These are phyloP conservation scores for Moringa oleifera DNA, from an alignment of 345 rosid species.

Conservation along the genomic window DNA sequence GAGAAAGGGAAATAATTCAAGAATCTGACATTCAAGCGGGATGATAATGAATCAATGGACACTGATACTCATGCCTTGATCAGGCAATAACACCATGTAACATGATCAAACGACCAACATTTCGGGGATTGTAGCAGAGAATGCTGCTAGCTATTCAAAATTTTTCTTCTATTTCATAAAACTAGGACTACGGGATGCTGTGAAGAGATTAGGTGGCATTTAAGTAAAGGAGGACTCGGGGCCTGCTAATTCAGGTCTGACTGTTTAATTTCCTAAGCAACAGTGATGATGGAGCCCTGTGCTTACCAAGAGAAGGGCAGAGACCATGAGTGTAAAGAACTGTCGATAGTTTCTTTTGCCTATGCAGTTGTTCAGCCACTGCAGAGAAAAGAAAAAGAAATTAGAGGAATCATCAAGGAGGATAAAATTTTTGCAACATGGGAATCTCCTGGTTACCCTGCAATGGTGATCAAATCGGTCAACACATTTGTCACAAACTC, in stretches of 20 bases:
- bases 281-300: conserved; percentile 14
- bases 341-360: conserved; percentile 83
- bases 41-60: too few relatives aligned
- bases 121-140: too few relatives aligned
- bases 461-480: conserved; percentile 94
- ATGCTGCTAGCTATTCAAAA: background rate
- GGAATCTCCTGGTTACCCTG: conserved; percentile 47
- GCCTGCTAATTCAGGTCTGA: background rate
- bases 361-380: conserved; percentile 98
- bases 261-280: background rate
- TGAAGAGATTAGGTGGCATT: background rate
- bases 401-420: conserved; percentile 9
- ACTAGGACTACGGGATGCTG: background rate
- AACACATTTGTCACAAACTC: conserved; percentile 97
- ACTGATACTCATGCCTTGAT: background rate
- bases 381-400: conserved; percentile 19
- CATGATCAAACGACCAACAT: too few relatives aligned
- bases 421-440: background rate
- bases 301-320: conserved; percentile 83
- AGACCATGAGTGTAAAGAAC: conserved; percentile 91
- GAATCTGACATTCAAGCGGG: conserved; percentile 6
- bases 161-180: background rate
- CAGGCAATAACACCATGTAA: background rate
- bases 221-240: conserved; percentile 1
- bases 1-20: conserved; percentile 8